phyloP scores from a whole-genome alignment of 2,329 filamentous ascomycete genomes.

The Onygenales sp. region DNA sequence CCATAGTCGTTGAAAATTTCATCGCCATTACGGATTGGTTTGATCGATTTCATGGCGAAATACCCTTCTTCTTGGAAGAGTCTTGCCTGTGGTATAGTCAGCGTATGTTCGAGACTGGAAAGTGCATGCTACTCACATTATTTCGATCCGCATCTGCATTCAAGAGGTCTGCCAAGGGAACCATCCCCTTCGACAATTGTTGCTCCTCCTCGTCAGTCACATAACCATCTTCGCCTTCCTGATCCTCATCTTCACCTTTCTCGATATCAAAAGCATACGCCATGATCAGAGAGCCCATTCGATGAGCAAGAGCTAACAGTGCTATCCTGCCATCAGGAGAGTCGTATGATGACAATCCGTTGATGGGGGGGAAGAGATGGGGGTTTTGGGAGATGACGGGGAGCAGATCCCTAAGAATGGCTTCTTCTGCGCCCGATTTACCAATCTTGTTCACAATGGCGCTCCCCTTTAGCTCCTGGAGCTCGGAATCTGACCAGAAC shows the following conservation, averaged over 20 bases:
- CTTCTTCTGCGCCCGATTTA: conserved; percentile 58
- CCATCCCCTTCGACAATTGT: conserved; percentile 65
- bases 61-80: conserved; percentile 50
- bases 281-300: conserved; percentile 85
- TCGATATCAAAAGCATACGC: conserved; percentile 83
- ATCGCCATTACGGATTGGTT: conserved; percentile 57
- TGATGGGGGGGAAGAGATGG: conserved; percentile 30
- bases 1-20: conserved; percentile 89
- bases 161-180: conserved; percentile 80
- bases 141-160: conserved; percentile 78
- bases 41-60: conserved; percentile 63
- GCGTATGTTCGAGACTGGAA: not conserved
- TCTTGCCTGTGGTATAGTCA: conserved; percentile 35
- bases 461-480: conserved; percentile 65
- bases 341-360: conserved; percentile 32
- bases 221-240: conserved; percentile 42
- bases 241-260: conserved; percentile 47
- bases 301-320: conserved; percentile 54
- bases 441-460: conserved; percentile 70
- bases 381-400: conserved; percentile 40
- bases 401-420: conserved; percentile 51
- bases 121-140: conserved; percentile 47
- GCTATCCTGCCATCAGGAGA: conserved; percentile 33
- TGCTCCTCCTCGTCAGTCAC: conserved; percentile 56
- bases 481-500: conserved; percentile 70